These are phyloP conservation scores for Przewalskia tangutica DNA, from an alignment of 257 asterid genomes.

Conservation along the genomic window DNA sequence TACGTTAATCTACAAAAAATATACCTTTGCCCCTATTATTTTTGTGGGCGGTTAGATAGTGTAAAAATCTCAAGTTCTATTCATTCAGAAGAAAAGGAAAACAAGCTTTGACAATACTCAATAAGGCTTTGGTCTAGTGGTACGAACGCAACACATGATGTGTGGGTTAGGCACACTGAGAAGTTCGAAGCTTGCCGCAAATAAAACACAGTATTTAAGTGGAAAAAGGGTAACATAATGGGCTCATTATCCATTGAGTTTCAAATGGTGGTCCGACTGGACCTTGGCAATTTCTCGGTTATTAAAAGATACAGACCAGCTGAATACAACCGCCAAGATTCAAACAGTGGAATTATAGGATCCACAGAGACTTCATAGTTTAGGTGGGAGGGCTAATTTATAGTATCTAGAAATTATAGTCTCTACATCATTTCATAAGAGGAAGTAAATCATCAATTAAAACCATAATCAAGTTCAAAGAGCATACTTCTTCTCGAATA, in stretches of 20 bases:
- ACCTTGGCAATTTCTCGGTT: not conserved
- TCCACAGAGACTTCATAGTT: not conserved
- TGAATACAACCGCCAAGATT: not conserved
- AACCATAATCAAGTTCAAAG: slow-evolving; percentile 11
- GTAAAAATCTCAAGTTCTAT: no score
- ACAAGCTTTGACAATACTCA: not conserved
- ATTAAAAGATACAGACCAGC: not conserved
- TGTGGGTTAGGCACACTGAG: not conserved
- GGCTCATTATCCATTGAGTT: not conserved
- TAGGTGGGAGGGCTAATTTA: not conserved
- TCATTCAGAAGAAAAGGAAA: not conserved
- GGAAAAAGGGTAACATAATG: not conserved
- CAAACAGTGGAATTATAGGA: not conserved
- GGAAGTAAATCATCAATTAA: not conserved
- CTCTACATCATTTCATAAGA: not conserved
- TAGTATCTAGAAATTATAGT: not conserved
- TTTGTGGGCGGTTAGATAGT: no score
- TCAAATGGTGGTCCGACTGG: not conserved
- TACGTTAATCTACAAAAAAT: no score
- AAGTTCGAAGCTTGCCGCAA: not conserved
- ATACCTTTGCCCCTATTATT: no score
- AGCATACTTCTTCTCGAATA: slow-evolving; percentile 81
- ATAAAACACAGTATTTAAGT: not conserved
- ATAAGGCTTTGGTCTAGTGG: not conserved
- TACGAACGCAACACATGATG: not conserved